phyloP scores from a whole-genome alignment of 495 filamentous ascomycete genomes.

The Saxispiralis lemnorum region DNA sequence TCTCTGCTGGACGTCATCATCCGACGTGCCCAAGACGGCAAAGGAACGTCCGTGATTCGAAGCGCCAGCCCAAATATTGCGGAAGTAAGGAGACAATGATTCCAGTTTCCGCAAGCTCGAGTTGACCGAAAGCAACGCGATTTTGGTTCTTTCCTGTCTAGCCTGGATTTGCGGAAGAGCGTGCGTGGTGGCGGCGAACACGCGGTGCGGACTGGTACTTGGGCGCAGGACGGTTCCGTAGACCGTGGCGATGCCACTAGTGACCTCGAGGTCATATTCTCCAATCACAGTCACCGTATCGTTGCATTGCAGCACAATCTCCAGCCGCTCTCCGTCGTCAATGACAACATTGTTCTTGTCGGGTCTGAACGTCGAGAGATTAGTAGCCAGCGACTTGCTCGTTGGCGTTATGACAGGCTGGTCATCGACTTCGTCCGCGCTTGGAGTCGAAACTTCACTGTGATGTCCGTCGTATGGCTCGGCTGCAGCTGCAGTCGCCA shows the following conservation, averaged over 20 bases:
- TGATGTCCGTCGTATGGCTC: conserved; percentile 7
- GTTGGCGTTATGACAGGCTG: background rate
- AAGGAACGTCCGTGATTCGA: conserved; percentile 6
- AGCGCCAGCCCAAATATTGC: conserved; percentile 51
- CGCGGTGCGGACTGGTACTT: conserved; percentile 31
- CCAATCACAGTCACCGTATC: conserved; percentile 54
- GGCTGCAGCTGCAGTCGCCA: conserved; percentile 1
- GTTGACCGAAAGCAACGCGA: conserved; percentile 38
- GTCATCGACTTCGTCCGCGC: background rate
- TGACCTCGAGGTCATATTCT: conserved; percentile 54
- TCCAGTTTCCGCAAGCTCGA: conserved; percentile 39
- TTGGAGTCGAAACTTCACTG: background rate
- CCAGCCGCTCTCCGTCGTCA: background rate
- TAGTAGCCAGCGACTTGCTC: background rate
- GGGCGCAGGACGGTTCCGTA: conserved; percentile 46
- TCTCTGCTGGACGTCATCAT: conserved; percentile 7
- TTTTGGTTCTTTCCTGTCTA: conserved; percentile 28
- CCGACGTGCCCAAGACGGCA: background rate
- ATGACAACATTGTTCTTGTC: background rate
- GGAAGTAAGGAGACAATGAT: conserved; percentile 49
- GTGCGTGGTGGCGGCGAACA: conserved; percentile 61
- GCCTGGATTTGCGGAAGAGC: conserved; percentile 55
- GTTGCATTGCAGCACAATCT: conserved; percentile 1
- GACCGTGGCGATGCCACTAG: conserved; percentile 43
- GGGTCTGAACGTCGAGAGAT: conserved; percentile 2